Conservation (phyloP, 139 green algal genomes). For the Raphidocelis subcapitata region DNA sequence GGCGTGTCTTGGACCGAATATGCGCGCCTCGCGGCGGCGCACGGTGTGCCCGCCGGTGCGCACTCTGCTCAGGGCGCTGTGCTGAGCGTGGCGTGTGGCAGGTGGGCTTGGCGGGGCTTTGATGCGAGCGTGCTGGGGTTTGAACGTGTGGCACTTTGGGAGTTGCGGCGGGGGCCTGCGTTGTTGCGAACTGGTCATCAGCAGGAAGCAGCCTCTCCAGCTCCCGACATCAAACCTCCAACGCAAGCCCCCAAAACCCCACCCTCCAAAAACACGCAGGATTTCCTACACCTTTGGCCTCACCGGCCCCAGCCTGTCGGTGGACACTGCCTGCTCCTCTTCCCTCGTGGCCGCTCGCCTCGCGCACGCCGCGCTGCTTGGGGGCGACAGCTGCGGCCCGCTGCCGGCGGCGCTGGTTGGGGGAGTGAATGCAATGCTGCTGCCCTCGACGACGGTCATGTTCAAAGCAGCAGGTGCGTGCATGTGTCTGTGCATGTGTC, state of each 20-base stretch:
- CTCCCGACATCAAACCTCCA: too few species aligned
- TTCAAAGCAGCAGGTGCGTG: slow-evolving; percentile 48
- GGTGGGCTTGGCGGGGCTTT: slow-evolving; percentile 12
- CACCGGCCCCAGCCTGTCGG: slow-evolving; percentile 55
- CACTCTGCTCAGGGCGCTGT: slow-evolving; percentile 69
- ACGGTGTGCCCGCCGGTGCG: slow-evolving; percentile 30
- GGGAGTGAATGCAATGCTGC: slow-evolving; percentile 77
- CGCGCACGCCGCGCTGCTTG: slow-evolving; percentile 28
- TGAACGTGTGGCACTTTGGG: too few species aligned
- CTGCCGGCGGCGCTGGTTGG: slow-evolving; percentile 43
- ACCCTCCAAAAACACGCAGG: slow-evolving; percentile 11
- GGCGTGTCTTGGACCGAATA: slow-evolving; percentile 80
- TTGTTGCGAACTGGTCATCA: too few species aligned
- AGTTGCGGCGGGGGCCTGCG: too few species aligned
- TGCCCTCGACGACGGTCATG: slow-evolving; percentile 71
- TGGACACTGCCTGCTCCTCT: slow-evolving; percentile 89
- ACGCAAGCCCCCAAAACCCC: too few species aligned
- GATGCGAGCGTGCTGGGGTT: too few species aligned
- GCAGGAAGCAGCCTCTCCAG: too few species aligned
- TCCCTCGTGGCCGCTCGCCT: slow-evolving; percentile 76
- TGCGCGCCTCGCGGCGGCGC: slow-evolving; percentile 34
- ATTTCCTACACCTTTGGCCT: slow-evolving; percentile 74
- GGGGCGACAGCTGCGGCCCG: too few species aligned
- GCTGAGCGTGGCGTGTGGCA: slow-evolving; percentile 52
- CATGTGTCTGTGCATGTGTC: too few species aligned